Evolutionary conservation across 768 basidiomycete species (phyloP), one percentile per base, ranked within the genome.

Genomic region (Leccinellum luteum): DNA sequence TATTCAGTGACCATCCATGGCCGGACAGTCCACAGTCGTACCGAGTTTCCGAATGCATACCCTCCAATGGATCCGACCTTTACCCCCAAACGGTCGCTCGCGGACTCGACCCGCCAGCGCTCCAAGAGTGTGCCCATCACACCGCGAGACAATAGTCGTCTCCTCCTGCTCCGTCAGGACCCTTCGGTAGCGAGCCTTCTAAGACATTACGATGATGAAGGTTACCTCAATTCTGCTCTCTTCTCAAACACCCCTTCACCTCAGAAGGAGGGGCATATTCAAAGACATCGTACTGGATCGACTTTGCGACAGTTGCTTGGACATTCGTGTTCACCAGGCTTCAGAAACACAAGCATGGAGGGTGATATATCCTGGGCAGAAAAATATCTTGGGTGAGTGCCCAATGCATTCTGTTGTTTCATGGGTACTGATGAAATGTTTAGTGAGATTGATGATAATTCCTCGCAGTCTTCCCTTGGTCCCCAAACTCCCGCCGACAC

Each of bases 301-400:
- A 91, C 90, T 10, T 71, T 92, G 57, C 83, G 88, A 5, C 85
- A 90, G 65, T 73, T 92, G 3, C 76, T 92, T 30, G 88, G 89
- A 3, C 79, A 79, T 52, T 77, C 85, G 1, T 67, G 63, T 10
- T 65, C 71, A 1, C 73, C 56, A 28, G 60, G 64, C 15, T 45
- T 66, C 15, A 58, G 61, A 27, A 73, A 76, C 55, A 66, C 70
- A n/a, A 77, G 76, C 60, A 72, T 66, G 1, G 87, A 90, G 68
- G 85, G 89, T 7, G 89, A 92, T 62, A 90, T 92, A 54, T 91
- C 89, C 2, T 92, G 90, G 90, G 90, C 90, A 13, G 90, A 92
- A 73, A 80, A 81, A 44, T 85, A 82, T 70, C 75, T 91, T 53
- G 81, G 79, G 90, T 90, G 62, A 56, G 84, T 65, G 0, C 6